Conservation (phyloP, 768 basidiomycete genomes). For the Mycena alexandri region DNA sequence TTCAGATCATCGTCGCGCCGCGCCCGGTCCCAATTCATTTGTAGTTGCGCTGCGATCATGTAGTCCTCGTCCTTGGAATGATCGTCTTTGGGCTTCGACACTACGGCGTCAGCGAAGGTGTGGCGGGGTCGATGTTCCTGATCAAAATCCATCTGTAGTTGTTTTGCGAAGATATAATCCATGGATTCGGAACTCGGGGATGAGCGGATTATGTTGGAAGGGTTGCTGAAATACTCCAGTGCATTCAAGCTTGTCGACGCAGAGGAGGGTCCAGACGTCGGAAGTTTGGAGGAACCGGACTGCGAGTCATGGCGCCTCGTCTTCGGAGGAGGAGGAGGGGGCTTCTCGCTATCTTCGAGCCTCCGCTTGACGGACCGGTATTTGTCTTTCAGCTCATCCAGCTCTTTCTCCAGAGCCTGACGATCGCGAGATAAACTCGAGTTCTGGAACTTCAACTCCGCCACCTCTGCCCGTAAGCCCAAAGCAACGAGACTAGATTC, state of each 20-base stretch:
- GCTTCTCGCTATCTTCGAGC: constrained; percentile 3
- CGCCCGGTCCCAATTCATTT: constrained; percentile 33
- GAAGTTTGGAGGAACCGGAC: constrained; percentile 14
- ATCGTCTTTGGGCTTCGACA: constrained; percentile 19
- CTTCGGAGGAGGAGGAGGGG: background rate
- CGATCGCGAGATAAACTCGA: constrained; percentile 41
- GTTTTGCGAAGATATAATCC: constrained; percentile 22
- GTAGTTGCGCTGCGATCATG: constrained; percentile 35
- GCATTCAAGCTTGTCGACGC: constrained; percentile 15
- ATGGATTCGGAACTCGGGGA: constrained; percentile 11
- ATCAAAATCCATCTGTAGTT: constrained; percentile 25
- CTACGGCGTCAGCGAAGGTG: constrained; percentile 14
- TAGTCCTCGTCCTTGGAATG: constrained; percentile 30
- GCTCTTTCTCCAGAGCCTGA: constrained; percentile 43
- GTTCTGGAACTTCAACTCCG: constrained; percentile 52
- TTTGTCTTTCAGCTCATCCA: constrained; percentile 35
- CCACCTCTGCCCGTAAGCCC: constrained; percentile 54
- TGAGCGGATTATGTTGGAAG: constrained; percentile 31
- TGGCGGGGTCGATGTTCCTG: background rate
- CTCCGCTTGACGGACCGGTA: constrained; percentile 21
- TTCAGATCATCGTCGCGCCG: constrained; percentile 36
- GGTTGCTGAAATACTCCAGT: constrained; percentile 35
- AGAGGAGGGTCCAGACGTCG: background rate
- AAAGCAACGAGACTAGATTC: constrained; percentile 66
- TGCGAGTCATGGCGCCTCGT: constrained; percentile 6